Evolutionary conservation across 2,329 filamentous ascomycete species (phyloP).

Genomic region (Raffaelea ambrosiae): DNA sequence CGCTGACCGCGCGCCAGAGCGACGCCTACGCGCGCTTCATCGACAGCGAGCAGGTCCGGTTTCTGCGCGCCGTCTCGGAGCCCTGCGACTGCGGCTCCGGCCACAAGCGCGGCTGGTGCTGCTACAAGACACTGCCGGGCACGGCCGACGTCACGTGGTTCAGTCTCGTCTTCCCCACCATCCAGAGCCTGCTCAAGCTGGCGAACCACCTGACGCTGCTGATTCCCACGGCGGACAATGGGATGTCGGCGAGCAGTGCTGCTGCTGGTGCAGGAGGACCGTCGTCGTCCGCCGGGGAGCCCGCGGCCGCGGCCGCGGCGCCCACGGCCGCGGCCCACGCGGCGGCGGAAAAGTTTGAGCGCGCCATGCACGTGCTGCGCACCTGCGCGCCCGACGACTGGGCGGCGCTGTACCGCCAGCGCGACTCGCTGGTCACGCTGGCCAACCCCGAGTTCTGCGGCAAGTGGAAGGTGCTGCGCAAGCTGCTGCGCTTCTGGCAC

Average conservation of each 20-base stretch:
- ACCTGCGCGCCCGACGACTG: constrained; percentile 67
- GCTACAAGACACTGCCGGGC: constrained; percentile 44
- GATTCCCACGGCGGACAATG: constrained; percentile 58
- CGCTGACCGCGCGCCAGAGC: constrained; percentile 71
- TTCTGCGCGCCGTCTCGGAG: constrained; percentile 60
- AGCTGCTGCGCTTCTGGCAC: constrained; percentile 84
- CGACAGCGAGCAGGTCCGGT: constrained; percentile 59
- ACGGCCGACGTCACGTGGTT: constrained; percentile 44
- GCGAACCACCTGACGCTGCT: constrained; percentile 88
- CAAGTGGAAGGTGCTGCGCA: constrained; percentile 89
- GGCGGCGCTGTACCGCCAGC: constrained; percentile 62
- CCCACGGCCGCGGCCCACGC: not conserved
- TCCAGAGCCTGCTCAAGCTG: constrained; percentile 75
- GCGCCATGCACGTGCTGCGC: constrained; percentile 66
- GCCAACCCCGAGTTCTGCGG: constrained; percentile 89
- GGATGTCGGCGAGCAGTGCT: constrained; percentile 20
- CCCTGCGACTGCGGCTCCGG: constrained; percentile 61
- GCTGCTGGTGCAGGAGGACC: too few relatives aligned
- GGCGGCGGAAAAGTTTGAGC: constrained; percentile 58
- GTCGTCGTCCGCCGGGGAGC: not conserved
- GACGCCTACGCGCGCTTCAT: constrained; percentile 78
- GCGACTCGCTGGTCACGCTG: constrained; percentile 71
- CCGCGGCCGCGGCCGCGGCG: not conserved
- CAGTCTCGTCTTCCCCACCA: constrained; percentile 73
- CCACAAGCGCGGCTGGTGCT: constrained; percentile 76